Conservation (phyloP, 768 basidiomycete species). For the Pleurotus sapidus region DNA sequence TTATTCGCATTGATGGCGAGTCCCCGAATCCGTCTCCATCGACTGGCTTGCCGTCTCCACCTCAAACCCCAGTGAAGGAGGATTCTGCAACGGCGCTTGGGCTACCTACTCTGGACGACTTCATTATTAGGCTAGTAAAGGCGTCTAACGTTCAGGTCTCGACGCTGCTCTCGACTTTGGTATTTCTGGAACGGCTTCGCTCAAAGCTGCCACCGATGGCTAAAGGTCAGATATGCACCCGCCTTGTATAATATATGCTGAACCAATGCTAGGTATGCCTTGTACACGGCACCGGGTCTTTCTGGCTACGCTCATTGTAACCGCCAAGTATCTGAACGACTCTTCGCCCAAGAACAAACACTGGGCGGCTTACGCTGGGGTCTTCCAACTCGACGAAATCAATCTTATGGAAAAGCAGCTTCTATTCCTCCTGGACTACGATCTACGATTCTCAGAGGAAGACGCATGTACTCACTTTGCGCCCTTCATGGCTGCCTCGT, state of each 20-base stretch:
- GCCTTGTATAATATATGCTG: constrained; percentile 8
- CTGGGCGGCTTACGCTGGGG: constrained; percentile 77
- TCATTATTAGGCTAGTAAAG: constrained; percentile 78
- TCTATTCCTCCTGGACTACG: constrained; percentile 87
- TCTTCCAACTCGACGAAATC: constrained; percentile 79
- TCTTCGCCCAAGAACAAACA: constrained; percentile 94
- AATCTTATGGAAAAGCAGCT: constrained; percentile 98
- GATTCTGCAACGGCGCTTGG: constrained; percentile 14
- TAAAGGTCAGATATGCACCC: constrained; percentile 57
- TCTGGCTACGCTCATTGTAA: constrained; percentile 91
- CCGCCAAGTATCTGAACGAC: constrained; percentile 97
- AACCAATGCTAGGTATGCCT: constrained; percentile 57
- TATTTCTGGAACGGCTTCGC: constrained; percentile 88
- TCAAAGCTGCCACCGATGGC: constrained; percentile 77
- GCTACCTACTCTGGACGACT: constrained; percentile 70
- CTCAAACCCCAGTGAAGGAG: neutral
- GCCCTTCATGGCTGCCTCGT: constrained; percentile 55
- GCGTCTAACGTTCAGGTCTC: constrained; percentile 87
- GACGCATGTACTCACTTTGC: constrained; percentile 74
- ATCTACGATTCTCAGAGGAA: constrained; percentile 84
- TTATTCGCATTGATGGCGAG: constrained; percentile 70
- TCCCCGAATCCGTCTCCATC: constrained; percentile 24
- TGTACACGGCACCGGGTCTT: constrained; percentile 96
- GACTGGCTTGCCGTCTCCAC: constrained; percentile 9
- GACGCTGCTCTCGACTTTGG: constrained; percentile 85